Evolutionary conservation across 2,329 filamentous ascomycete species (phyloP), one percentile per base, ranked within the genome.

Genomic region (Aurifilum marmelostoma): DNA sequence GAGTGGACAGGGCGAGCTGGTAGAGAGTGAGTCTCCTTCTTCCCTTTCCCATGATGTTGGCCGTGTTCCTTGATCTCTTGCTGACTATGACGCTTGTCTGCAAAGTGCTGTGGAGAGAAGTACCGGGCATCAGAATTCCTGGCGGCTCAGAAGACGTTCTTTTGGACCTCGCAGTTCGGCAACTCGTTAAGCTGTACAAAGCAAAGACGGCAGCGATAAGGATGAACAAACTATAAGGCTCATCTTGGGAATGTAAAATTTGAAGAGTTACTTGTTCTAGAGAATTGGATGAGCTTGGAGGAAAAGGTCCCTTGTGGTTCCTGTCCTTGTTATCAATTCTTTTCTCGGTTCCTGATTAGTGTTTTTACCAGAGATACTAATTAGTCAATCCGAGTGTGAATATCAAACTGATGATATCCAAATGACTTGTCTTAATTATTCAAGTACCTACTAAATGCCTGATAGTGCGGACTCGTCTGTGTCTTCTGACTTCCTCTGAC

Each of bases 141-240:
- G 91, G 91, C 64, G 91, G 91, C 1, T 89, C 86, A 7, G 91
- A 93, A 76, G 91, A 93, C 76, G 90, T 93, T 1, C 83, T 93
- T 80, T 80, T 92, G 14, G 91, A 93, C 78, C 79, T 93, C 54
- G 88, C 88, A 1, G 84, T 93, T 2, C 80, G 91, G 18, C 91
- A 93, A 77, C 78, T 92, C 69, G 88, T 91, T 50, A 92, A 92
- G 82, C 86, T 91, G 62, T 92, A 88, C 76, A 82, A 87, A 74
- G 81, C 79, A 16, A 86, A 89, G 79, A 87, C 83, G 2, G 85
- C 84, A 74, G 81, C 82, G 39, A 72, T 89, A 69, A 41, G 61
- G 9, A 58, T 16, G 1, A 66, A 54, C 32, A 71, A 64, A 34
- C 18, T 71, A 2, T 71, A 24, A 56, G n/a, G 16, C 27, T n/a